Base-by-base conservation (phyloP, 169 alveolate species). In the Hepatocystis sp. region DNA sequence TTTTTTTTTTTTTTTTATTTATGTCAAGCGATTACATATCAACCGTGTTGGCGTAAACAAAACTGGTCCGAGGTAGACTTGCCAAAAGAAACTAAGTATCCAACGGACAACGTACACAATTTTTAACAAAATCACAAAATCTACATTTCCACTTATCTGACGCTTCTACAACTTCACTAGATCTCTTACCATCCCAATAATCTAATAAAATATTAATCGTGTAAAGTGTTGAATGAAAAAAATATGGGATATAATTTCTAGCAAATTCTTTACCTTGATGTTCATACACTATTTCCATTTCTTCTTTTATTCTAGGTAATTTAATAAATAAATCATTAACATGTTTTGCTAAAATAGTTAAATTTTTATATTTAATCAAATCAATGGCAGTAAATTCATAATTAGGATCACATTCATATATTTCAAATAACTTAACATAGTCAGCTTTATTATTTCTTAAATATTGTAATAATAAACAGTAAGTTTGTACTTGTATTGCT, bases 131-230 rank as follows among this genome's bases (percentile, higher is more conserved):
- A 55, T 92, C 93, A 66, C 96, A 92, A 63, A 90, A 88, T 66
- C 88, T 92, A 60, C 96, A 92, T 90, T 92, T 92, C 96, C 96
- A 92, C n/a, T 85, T 64, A 61, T 92, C 96, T 3, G 71, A 58
- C 52, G 67, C 91, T 5, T 51, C 84, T 11, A 92, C 96, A 19
- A 90, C 91, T 39, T 92, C 94, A 46, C 92, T 68, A 8, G 90
- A 90, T 15, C 96, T 60, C 47, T 67, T 55, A 23, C 96, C 96
- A 17, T 92, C 96, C 96, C 96, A 92, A 84, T 91, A 92, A 13
- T 89, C 85, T 64, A 88, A 88, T 21, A 90, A 84, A 52, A 91
- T 53, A 15, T 91, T 65, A 28, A 92, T 85, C 8, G 96, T 92
- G 63, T 61, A 67, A 61, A 92, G 44, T 2, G 90, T 84, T 15